phyloP scores from a whole-genome alignment of 345 rosid species.

The Carallia brachiata region DNA sequence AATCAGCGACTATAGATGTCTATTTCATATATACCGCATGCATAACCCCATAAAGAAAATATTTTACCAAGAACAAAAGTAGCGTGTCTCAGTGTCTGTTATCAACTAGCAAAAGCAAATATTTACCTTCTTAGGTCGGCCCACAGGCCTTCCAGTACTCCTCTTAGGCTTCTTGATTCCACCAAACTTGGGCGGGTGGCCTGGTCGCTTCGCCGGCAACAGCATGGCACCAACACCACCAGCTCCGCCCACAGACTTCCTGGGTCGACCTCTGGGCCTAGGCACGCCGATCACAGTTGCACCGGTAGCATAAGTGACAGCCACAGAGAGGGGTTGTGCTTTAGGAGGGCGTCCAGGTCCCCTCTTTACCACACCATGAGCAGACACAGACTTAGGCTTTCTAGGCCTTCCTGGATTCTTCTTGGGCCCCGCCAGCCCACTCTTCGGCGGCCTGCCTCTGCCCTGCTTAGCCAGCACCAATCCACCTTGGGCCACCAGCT shows the following conservation, averaged over 20 bases:
- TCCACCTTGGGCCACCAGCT: constrained; percentile 17
- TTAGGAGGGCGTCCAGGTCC: constrained; percentile 34
- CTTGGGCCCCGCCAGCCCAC: constrained; percentile 16
- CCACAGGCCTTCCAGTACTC: constrained; percentile 46
- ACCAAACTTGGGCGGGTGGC: constrained; percentile 50
- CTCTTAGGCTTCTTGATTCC: constrained; percentile 28
- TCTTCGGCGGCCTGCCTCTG: constrained; percentile 43
- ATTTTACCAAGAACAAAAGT: background rate
- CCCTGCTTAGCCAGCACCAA: constrained; percentile 25
- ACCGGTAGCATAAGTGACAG: constrained; percentile 24
- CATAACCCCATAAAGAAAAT: no score
- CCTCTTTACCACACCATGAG: constrained; percentile 24
- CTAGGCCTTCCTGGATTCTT: constrained; percentile 41
- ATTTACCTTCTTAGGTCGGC: constrained; percentile 71
- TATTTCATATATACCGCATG: no score
- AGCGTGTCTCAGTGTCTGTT: no score
- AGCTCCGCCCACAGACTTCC: constrained; percentile 18
- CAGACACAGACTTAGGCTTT: constrained; percentile 32
- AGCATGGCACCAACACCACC: constrained; percentile 11
- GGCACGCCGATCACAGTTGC: constrained; percentile 3
- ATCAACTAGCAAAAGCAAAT: background rate
- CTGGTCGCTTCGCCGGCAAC: constrained; percentile 38
- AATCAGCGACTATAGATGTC: no score
- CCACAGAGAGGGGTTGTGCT: constrained; percentile 20
- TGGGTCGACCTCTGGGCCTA: constrained; percentile 61